Evolutionary conservation across 1,139 yeast species (phyloP), one percentile per base, ranked within the genome.

Genomic region (Zygotorulaspora mrakii): DNA sequence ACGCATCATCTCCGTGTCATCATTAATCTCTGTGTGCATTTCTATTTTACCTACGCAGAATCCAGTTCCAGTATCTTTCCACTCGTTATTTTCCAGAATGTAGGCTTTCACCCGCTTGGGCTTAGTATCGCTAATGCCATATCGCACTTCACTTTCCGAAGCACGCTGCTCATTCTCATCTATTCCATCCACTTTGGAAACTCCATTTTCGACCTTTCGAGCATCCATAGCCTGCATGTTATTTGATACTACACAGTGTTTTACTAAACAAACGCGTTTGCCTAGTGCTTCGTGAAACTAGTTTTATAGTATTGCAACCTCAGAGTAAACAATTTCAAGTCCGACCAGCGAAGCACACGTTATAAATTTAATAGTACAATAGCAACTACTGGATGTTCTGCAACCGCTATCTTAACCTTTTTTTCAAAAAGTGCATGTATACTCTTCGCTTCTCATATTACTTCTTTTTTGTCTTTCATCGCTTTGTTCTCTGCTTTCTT

Each of bases 61-160:
- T 0, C 98, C 98, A 0, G 96, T 88, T 11, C 97, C 98, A 40
- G 84, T 78, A 60, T 89, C 97, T 32, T 80, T 70, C 98, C 98
- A 91, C 54, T 77, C 84, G 43, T 83, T 89, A 26, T 83, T 82
- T 39, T 79, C 80, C 39, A 91, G 68, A 23, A 85, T 72, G 59
- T 91, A 91, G 14, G 91, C 94, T 61, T 89, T 91, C 38, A 89
- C 98, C 49, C 97, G 69, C 59, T 89, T 74, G 5, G 87, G 84
- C 17, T 57, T 55, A 3, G 64, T 61, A 35, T 52, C 56, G 10
- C 36, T 42, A 18, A 51, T 35, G 16, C 25, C 40, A 25, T 24
- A 35, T n/a, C 12, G 5, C 28, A 25, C 12, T 10, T 14, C 14
- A 14, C 27, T 34, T 37, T 27, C 22, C 36, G 16, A 20, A 33